Evolutionary conservation across 371 early-diverging fungal genomes (phyloP), one percentile per base, ranked within the genome.

Genomic region (Actinomucor elegans): DNA sequence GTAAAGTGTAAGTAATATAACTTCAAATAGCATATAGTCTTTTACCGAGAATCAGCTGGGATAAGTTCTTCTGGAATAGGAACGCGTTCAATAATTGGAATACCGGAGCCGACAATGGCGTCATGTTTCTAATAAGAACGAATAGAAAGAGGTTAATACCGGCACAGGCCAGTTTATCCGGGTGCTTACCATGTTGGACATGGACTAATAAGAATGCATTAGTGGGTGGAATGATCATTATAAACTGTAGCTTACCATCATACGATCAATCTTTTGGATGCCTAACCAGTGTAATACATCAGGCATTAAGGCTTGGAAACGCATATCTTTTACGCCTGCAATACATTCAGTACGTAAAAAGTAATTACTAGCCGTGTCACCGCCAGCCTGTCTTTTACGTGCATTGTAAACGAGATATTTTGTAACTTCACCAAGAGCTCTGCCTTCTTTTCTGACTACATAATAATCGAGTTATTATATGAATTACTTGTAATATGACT

Each of bases 301-400:
- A 12, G 97, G 97, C 97, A 97, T 97, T 52, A 95, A 70, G 4
- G 96, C 96, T 66, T 97, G 97, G 91, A 96, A 97, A 14, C 97
- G 81, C 93, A 94, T 93, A 62, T 97, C 97, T 76, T 96, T 95
- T 40, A 97, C 97, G 23, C 97, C 97, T 11, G 97, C 97, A 62
- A 97, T 88, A 62, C 87, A 88, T 65, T 96, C 94, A 1, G 95
- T 97, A 28, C 95, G 80, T 59, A 87, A 70, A 65, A 97, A 97
- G 79, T 97, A 96, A 34, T 86, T 87, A 24, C 80, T 83, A 0
- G 97, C 97, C 1, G 92, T 90, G 59, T 97, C 97, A 32, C 96
- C 96, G 27, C 91, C 94, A 33, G 82, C 86, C 48, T 94, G 93
- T 34, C 97, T 75, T 76, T 75, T 90, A 62, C 95, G 84, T 2